These are phyloP conservation scores for Clonostachys rhizophaga DNA, from an alignment of 2,329 filamentous ascomycete genomes.

Conservation along the genomic window DNA sequence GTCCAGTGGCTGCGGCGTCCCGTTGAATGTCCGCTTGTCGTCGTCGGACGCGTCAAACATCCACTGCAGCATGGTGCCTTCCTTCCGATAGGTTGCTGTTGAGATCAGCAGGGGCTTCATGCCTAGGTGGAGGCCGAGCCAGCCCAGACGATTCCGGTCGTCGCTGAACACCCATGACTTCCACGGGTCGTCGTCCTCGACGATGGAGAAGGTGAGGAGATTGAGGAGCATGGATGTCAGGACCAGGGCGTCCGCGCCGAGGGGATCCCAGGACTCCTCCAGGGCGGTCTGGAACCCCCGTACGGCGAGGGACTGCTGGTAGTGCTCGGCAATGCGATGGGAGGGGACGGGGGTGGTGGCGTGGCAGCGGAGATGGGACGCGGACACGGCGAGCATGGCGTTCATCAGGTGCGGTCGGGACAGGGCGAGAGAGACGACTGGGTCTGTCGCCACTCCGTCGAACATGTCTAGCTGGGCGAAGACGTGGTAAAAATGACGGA, in stretches of 20 bases:
- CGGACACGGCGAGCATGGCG: conserved; percentile 13
- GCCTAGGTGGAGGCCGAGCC: conserved; percentile 11
- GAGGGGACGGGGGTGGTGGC: not conserved
- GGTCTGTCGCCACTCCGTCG: conserved; percentile 2
- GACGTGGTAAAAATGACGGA: conserved; percentile 8
- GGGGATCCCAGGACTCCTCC: conserved; percentile 2
- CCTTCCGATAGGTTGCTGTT: not conserved
- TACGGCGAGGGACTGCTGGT: conserved; percentile 9
- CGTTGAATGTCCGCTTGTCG: not conserved
- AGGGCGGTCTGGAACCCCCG: conserved; percentile 8
- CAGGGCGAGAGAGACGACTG: conserved; percentile 6
- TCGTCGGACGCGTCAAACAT: not conserved
- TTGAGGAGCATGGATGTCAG: conserved; percentile 11
- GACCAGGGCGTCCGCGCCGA: conserved; percentile 7
- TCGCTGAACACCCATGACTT: conserved; percentile 10
- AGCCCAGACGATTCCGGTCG: conserved; percentile 7
- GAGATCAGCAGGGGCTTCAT: conserved; percentile 7
- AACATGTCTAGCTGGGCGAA: conserved; percentile 3
- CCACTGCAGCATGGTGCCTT: conserved; percentile 2
- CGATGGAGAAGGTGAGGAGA: conserved; percentile 10
- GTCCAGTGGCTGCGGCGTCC: not conserved
- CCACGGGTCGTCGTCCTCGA: conserved; percentile 2
- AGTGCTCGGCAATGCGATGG: conserved; percentile 9
- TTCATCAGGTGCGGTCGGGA: conserved; percentile 10
- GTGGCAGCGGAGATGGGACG: conserved; percentile 11